Evolutionary conservation across 2,329 filamentous ascomycete species (phyloP), one percentile per base, ranked within the genome.

Genomic region (Bipolaris oryzae): DNA sequence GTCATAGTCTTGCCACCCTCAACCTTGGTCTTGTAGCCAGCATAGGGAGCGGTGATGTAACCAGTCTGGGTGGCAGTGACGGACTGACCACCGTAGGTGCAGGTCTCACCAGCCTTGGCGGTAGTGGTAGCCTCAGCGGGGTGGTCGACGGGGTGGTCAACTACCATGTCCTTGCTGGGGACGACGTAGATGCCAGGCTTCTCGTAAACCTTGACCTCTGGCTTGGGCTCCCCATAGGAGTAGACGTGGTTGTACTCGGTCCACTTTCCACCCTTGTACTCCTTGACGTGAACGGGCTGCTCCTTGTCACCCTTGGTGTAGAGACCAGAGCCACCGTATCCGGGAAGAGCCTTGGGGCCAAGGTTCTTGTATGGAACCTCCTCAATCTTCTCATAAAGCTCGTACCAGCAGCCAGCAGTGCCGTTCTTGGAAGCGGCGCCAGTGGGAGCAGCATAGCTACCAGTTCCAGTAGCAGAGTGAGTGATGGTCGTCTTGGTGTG

Each of bases 201-300:
- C 35, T 61, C 60, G 55, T 69, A 75, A n/a, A 66, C 72, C 49
- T 64, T 71, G 23, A 60, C 62, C 21, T 64, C 58, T 1, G 67
- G 65, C 53, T 67, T 67, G 31, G 72, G 70, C 16, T 56, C 59
- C 44, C 68, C 67, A 51, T 73, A 72, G 18, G 53, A 60, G 44
- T 63, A 58, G 37, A 56, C 64, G 31, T 64, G 46, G 11, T 57
- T 55, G 47, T 73, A 72, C 28, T 61, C 56, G 7, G 57, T 58
- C 65, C 71, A 74, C 50, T 73, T 72, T 42, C 70, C 70, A 13
- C 63, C 52, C 52, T 67, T 67, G 67, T 65, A 72, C 63, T 74
- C 68, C 61, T 66, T 70, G 46, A 73, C 61, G 16, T 62, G 46
- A 33, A 68, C 67, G 15, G 64, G 62, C 61, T 74, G 72, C 42